Evolutionary conservation across 2,329 filamentous ascomycete species (phyloP), one percentile per base, ranked within the genome.

Genomic region (Ceratocystis alfenasii): DNA sequence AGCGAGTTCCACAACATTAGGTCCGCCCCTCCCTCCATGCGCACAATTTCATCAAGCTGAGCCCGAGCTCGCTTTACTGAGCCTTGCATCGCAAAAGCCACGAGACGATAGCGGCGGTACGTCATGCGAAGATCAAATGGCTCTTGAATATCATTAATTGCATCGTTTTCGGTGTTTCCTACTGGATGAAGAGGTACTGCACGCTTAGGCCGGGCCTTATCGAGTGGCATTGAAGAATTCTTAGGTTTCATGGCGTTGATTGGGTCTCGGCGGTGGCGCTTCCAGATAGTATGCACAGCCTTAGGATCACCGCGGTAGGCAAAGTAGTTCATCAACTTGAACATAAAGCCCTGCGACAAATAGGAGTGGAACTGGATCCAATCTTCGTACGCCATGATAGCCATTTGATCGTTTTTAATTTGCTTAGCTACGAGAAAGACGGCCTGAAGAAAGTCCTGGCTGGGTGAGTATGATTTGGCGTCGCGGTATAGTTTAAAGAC

Each of bases 1-100:
- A 96, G 75, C 25, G 86, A 85, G 72, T 95, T 95, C 87, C 88
- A 95, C 69, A 82, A 84, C 45, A 78, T 73, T 1, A 80, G 73
- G 69, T 84, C 83, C 5, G 86, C 87, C 53, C 77, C 69, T 17
- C 57, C 44, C 4, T 57, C 59, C 45, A 63, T 55, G 7, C 45
- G 48, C 5, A 28, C 22, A 5, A 69, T 55, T 25, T 69, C 68
- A 15, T 62, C 53, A 25, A 66, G 63, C n/a, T 66, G 63, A n/a
- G 55, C 53, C 2, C 63, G 66, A 15, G 55, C 67, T 28, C 63
- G 65, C 44, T 66, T 66, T 36, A 53, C 57, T 12, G 65, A 65
- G 33, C 67, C 65, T 28, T 67, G 61, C 28, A 61, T 60, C 10
- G 46, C 66, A 53, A 46, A 67, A 7, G 66, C 53, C 25, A 66